Base-by-base conservation (phyloP, 768 basidiomycete species). In the Pisolithus sp. region DNA sequence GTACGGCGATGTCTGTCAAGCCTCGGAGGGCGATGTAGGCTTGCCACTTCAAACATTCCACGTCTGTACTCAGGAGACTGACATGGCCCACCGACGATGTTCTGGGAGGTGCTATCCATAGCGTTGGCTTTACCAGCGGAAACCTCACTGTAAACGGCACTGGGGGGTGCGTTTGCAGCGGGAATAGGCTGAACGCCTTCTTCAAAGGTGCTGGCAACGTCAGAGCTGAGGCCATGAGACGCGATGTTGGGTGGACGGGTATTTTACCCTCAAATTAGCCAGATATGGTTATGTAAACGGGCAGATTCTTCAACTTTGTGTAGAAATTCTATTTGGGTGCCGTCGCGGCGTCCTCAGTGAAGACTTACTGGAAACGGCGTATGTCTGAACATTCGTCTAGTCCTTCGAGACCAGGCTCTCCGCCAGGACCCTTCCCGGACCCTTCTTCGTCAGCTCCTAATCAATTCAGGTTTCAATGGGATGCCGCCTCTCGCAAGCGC, bases 1-100 rank as follows among this genome's bases (percentile, higher is more conserved):
- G 80, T 13, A 90, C 64, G 20, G 66, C 68, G 50, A 88, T 67
- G 58, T 65, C 55, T 18, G 59, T 62, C 53, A 86, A 61, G 7
- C 80, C 81, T 52, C 86, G 72, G 7, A 80, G 69, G 6, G 82
- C 45, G 85, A 79, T 23, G 59, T 86, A 90, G 0, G 90, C 87
- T 66, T 93, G 90, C 89, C 89, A 92, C 69, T 89, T 91, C 62
- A 93, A 78, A 64, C 89, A 92, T 59, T 91, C 88, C 58, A 91
- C 83, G 68, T 92, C 89, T 49, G 75, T 66, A 67, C 86, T 89
- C 54, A 92, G 77, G 3, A 70, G 59, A 55, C 53, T 15, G 57
- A 54, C 46, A 52, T 48, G 46, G 55, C 40, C 47, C 20, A 51
- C 36, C 28, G 37, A 21, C 7, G 38, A 21, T 45, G 46, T 54